Conservation (phyloP, 495 filamentous ascomycete species). For the Hyaloscypha finlandica region DNA sequence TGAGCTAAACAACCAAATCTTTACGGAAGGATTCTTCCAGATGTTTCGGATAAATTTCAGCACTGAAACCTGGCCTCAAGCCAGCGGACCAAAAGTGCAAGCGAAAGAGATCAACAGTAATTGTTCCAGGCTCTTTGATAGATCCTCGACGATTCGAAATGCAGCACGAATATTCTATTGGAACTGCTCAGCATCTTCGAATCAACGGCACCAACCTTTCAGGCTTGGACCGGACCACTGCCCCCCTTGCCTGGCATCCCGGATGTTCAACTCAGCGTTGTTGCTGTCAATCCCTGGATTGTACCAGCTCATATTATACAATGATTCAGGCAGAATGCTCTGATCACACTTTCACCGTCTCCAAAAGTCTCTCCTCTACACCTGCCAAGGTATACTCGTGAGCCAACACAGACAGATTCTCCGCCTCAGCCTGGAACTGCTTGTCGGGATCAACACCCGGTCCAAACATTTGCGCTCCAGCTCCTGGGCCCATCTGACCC, state of each 20-base stretch:
- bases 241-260: background rate
- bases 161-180: background rate
- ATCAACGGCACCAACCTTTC: background rate
- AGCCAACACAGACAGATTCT: conserved; percentile 93
- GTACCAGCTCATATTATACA: background rate
- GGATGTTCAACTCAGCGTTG: background rate
- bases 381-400: conserved; percentile 87
- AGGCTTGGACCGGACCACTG: background rate
- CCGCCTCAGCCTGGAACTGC: conserved; percentile 84
- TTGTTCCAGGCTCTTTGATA: background rate
- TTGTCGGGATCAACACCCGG: conserved; percentile 96
- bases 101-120: background rate
- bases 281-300: background rate
- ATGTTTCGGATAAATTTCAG: too few species aligned
- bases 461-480: conserved; percentile 65
- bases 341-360: conserved; percentile 45
- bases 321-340: background rate
- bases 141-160: background rate
- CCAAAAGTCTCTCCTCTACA: conserved; percentile 80
- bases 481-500: conserved; percentile 71
- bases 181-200: background rate
- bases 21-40: too few species aligned
- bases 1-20: too few species aligned
- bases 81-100: background rate
- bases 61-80: too few species aligned